Conservation (phyloP, 805 yeast genomes). For the Priceomyces melissophilus region DNA sequence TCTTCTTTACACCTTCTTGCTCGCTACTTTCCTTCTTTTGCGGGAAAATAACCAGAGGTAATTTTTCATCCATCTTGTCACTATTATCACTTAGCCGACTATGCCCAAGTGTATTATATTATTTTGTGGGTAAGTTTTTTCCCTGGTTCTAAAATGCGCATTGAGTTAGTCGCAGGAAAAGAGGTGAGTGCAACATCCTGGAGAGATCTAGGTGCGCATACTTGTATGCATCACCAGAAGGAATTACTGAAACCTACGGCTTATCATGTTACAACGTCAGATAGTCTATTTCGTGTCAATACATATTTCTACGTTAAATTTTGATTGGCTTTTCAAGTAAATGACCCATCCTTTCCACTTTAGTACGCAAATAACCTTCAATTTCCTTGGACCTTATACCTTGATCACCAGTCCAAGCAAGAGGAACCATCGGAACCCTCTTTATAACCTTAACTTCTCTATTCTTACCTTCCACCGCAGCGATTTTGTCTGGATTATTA, state of each 20-base stretch:
- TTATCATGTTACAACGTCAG: no score
- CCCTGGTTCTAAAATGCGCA: no score
- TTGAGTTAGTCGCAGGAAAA: no score
- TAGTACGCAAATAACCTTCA: conserved; percentile 89
- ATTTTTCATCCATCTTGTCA: background rate
- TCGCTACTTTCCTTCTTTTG: conserved; percentile 4
- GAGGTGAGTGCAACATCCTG: no score
- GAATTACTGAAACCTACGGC: no score
- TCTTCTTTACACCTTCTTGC: conserved; percentile 30
- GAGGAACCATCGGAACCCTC: conserved; percentile 95
- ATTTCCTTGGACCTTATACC: conserved; percentile 86
- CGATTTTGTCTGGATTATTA: conserved; percentile 93
- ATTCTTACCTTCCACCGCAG: conserved; percentile 88
- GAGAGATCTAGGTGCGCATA: no score
- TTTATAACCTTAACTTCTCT: conserved; percentile 72
- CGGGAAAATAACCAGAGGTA: conserved; percentile 4
- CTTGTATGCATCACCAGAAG: no score
- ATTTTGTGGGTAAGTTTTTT: no score
- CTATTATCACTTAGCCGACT: no score
- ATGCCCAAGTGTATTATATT: no score
- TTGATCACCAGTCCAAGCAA: conserved; percentile 64
- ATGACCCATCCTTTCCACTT: conserved; percentile 97
- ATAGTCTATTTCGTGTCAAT: no score
- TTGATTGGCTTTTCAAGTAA: conserved; percentile 51
- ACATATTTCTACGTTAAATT: conserved; percentile 12